Conservation (phyloP, 495 filamentous ascomycete species). For the Daldinia bambusicola region DNA sequence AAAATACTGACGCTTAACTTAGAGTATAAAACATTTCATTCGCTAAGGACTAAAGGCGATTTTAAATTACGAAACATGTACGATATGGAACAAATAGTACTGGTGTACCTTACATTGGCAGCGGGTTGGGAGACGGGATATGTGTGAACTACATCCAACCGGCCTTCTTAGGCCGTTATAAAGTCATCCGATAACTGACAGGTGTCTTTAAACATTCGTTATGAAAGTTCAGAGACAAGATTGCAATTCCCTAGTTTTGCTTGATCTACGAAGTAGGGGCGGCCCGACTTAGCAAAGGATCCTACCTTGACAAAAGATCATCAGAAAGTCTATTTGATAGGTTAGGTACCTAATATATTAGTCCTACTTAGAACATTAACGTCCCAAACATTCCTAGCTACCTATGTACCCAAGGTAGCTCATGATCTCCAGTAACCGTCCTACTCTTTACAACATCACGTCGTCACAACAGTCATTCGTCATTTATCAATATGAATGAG, state of each 20-base stretch:
- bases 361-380: too few species aligned
- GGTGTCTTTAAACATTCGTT: not conserved
- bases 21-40: slow-evolving; percentile 22
- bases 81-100: slow-evolving; percentile 20
- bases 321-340: not conserved
- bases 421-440: not conserved
- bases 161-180: slow-evolving; percentile 12
- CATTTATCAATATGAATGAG: not conserved
- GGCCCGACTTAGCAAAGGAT: not conserved
- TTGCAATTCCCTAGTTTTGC: not conserved
- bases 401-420: not conserved
- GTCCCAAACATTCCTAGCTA: too few species aligned
- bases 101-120: slow-evolving; percentile 11
- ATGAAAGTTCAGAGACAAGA: not conserved
- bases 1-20: slow-evolving; percentile 9
- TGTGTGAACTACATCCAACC: slow-evolving; percentile 10
- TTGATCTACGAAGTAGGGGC: not conserved
- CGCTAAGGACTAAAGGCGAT: not conserved
- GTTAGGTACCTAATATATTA: too few species aligned
- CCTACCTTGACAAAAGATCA: not conserved
- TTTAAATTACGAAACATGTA: slow-evolving; percentile 18
- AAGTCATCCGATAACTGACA: slow-evolving; percentile 9
- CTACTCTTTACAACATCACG: not conserved
- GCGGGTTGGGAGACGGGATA: slow-evolving; percentile 19
- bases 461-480: not conserved